phyloP scores from a whole-genome alignment of 176 grass and related monocot species.

The Aegilops umbellulata region DNA sequence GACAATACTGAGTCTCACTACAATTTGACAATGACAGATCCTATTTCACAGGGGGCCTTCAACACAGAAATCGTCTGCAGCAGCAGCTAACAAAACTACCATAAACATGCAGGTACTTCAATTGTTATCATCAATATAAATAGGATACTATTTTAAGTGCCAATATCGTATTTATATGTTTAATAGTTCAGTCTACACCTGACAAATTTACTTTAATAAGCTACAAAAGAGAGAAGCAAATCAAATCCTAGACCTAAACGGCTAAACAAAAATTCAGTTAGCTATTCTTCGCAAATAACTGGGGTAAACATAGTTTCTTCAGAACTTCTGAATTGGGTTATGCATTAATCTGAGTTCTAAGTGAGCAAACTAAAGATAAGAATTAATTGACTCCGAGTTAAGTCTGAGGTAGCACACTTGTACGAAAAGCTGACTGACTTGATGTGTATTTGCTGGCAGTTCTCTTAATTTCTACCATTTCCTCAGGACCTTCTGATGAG shows the following conservation, averaged over 20 bases:
- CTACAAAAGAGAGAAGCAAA: not conserved
- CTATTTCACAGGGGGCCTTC: conserved; percentile 21
- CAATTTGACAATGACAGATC: not conserved
- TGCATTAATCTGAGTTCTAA: not conserved
- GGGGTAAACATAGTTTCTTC: not conserved
- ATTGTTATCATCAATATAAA: not conserved
- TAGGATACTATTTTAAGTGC: not conserved
- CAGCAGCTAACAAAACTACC: conserved; percentile 9
- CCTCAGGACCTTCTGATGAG: conserved; percentile 55
- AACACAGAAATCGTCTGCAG: conserved; percentile 21
- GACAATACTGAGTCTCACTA: not conserved
- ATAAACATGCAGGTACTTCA: conserved; percentile 38
- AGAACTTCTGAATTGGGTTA: not conserved
- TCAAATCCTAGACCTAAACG: not conserved
- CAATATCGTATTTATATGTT: not conserved
- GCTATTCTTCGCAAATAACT: not conserved
- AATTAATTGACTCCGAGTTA: not conserved
- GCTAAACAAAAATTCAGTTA: not conserved
- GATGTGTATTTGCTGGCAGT: not conserved
- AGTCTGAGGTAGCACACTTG: not conserved
- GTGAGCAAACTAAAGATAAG: not conserved
- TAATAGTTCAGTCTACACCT: not conserved
- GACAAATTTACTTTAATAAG: not conserved
- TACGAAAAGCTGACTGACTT: not conserved
- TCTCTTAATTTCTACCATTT: not conserved